Base-by-base conservation (phyloP, 805 yeast species). In the Zygoascus bituminiphila region DNA sequence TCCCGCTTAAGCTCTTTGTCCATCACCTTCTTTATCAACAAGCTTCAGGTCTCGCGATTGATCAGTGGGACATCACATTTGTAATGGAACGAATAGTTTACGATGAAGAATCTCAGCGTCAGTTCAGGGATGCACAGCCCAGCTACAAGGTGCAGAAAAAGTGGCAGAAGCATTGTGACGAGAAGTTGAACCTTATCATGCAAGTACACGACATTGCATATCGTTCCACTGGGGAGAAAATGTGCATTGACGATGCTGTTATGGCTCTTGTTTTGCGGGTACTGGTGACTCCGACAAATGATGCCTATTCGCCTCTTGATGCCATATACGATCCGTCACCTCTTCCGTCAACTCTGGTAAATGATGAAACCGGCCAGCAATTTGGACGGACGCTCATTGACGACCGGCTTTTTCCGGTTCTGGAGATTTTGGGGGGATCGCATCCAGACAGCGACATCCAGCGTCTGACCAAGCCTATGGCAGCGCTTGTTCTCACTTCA, bases 21-120 rank as follows among this genome's bases (percentile, higher is more conserved):
- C 54, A 56, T 24, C 62, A 53, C 25, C 51, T 64, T 6, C 49
- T 54, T 14, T 31, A 45, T 8, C 68, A 65, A 47, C 67, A 58
- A 35, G 61, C 61, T 0, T 46, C 60, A 7, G 72, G 72, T 1
- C 40, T 47, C 5, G 51, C 56, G 0, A 53, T 64, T 5, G 57
- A 54, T 20, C 36, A 44, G 12, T 53, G 54, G 36, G 71, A 67
- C 29, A 44, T 67, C 8, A 57, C 54, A 31, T 44, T 46, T 8
- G 57, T 59, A 1, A 44, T 66, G 5, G 48, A 55, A 5, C 56
- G 64, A 2, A 51, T 65, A 14, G 63, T 64, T 25, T 61, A 61
- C 37, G 44, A 41, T 20, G 25, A 22, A 22, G 20, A 41, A 8
- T 47, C 54, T 4, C 35, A 35, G 2, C n/a, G 35, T 36, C 14